Percentiles rank a stretch among this genome's conserved stretches.
Evolutionary conservation across 2,329 filamentous ascomycete species (phyloP).

Genomic region (Alternaria burnsii): DNA sequence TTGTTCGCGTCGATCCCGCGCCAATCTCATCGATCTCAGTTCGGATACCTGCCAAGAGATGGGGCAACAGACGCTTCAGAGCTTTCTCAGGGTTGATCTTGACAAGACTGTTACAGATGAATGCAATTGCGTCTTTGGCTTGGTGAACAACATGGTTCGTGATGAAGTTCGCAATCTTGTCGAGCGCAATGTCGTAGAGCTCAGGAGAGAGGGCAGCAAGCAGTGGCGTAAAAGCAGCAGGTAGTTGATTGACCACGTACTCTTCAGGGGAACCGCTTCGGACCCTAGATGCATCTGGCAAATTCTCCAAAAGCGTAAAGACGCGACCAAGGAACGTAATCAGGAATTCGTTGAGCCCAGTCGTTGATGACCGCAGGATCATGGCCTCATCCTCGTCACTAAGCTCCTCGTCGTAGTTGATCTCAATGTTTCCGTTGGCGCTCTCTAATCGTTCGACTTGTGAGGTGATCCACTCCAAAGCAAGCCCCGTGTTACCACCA

Average conservation of each 20-base stretch:
- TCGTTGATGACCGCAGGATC: conserved; percentile 92
- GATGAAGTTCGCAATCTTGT: conserved; percentile 92
- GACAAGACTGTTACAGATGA: conserved; percentile 95
- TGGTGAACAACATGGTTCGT: conserved; percentile 96
- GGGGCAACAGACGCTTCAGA: conserved; percentile 86
- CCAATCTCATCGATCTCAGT: conserved; percentile 98
- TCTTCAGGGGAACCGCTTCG: conserved; percentile 94
- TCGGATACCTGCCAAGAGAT: conserved; percentile 88
- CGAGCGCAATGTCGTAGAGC: conserved; percentile 88
- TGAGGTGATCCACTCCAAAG: conserved; percentile 90
- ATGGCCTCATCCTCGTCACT: conserved; percentile 85
- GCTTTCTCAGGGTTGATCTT: conserved; percentile 96
- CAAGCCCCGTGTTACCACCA: conserved; percentile 63
- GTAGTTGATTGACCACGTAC: conserved; percentile 94
- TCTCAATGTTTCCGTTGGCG: conserved; percentile 82
- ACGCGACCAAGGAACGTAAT: conserved; percentile 90
- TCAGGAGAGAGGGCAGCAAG: conserved; percentile 92
- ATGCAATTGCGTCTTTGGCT: conserved; percentile 96
- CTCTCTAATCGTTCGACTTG: conserved; percentile 94
- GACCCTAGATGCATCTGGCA: conserved; percentile 88
- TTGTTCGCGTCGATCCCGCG: conserved; percentile 92
- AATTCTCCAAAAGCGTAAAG: conserved; percentile 92
- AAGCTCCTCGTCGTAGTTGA: conserved; percentile 85
- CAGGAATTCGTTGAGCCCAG: conserved; percentile 91
- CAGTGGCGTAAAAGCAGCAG: conserved; percentile 87